A percentile compares a stretch with the other conserved stretches of the same genome.
Conservation (phyloP, 2,329 filamentous ascomycete genomes). For the Verticillium nonalfalfae region DNA sequence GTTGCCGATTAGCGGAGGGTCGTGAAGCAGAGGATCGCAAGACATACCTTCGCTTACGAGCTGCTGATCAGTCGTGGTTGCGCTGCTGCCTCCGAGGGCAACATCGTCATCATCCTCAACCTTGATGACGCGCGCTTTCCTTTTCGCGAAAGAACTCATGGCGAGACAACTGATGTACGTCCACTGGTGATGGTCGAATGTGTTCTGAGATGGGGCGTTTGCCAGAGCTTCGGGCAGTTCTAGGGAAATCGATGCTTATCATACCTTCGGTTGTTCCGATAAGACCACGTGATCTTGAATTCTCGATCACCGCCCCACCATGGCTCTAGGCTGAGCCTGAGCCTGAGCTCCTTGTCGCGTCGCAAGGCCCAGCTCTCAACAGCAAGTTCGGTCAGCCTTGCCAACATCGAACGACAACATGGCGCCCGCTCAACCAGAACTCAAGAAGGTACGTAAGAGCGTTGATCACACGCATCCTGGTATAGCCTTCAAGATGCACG, state of each 20-base stretch:
- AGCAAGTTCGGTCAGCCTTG: not conserved
- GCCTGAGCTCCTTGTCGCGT: slow-evolving; percentile 15
- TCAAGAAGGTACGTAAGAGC: slow-evolving; percentile 75
- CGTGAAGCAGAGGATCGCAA: slow-evolving; percentile 7
- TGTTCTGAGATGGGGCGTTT: too few relatives aligned
- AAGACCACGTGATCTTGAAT: slow-evolving; percentile 33
- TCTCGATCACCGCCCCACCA: slow-evolving; percentile 15
- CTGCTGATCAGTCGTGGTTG: slow-evolving; percentile 15
- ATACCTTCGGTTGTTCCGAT: slow-evolving; percentile 29
- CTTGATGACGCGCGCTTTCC: slow-evolving; percentile 73
- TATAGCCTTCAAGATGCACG: not conserved
- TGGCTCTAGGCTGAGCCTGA: slow-evolving; percentile 3
- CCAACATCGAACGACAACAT: slow-evolving; percentile 47
- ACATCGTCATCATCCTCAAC: slow-evolving; percentile 59
- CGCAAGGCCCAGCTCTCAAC: slow-evolving; percentile 13
- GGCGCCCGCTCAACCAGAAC: slow-evolving; percentile 97
- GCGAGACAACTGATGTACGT: slow-evolving; percentile 6
- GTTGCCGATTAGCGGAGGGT: slow-evolving; percentile 17
- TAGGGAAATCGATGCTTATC: slow-evolving; percentile 21
- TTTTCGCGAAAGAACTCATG: slow-evolving; percentile 53
- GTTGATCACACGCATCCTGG: slow-evolving; percentile 10
- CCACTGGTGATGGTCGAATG: too few relatives aligned
- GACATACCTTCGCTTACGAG: slow-evolving; percentile 30
- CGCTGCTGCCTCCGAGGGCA: not conserved
- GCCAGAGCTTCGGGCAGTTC: not conserved